Conservation (phyloP, 495 filamentous ascomycete species). For the Podospora comata region DNA sequence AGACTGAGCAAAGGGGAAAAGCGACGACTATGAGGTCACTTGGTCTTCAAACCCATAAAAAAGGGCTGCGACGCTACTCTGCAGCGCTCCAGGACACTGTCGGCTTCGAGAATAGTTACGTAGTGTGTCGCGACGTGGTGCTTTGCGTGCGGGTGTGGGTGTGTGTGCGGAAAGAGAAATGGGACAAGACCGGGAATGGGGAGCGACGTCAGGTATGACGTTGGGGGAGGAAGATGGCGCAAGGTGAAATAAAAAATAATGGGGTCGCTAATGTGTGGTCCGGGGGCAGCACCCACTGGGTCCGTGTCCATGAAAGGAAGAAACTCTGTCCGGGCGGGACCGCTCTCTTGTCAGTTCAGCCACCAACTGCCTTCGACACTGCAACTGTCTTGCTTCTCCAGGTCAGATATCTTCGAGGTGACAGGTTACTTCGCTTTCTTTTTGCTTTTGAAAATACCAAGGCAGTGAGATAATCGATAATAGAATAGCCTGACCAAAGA, state of each 20-base stretch:
- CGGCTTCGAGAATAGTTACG: slow-evolving; percentile 25
- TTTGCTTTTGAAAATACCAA: neutral
- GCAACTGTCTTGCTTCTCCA: neutral
- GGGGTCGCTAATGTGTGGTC: slow-evolving; percentile 20
- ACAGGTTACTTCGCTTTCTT: too few relatives aligned
- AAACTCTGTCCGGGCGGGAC: neutral
- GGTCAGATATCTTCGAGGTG: neutral
- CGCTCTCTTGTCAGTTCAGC: neutral
- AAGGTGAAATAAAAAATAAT: slow-evolving; percentile 34
- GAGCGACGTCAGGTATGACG: slow-evolving; percentile 43
- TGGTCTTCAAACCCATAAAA: slow-evolving; percentile 27
- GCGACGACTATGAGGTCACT: slow-evolving; percentile 36
- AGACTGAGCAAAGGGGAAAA: slow-evolving; percentile 9
- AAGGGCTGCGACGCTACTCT: slow-evolving; percentile 25
- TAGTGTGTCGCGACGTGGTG: slow-evolving; percentile 24
- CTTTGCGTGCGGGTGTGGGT: slow-evolving; percentile 16
- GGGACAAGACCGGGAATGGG: slow-evolving; percentile 30
- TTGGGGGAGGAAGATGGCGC: slow-evolving; percentile 38
- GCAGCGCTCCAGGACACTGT: slow-evolving; percentile 29
- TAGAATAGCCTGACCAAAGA: neutral
- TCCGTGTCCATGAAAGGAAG: neutral
- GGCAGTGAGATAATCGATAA: neutral
- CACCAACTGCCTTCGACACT: too few relatives aligned
- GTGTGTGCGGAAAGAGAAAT: slow-evolving; percentile 27
- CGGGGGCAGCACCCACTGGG: too few relatives aligned